phyloP scores from a whole-genome alignment of 192 early-diverging fungal species.

The Obelidium mucronatum region DNA sequence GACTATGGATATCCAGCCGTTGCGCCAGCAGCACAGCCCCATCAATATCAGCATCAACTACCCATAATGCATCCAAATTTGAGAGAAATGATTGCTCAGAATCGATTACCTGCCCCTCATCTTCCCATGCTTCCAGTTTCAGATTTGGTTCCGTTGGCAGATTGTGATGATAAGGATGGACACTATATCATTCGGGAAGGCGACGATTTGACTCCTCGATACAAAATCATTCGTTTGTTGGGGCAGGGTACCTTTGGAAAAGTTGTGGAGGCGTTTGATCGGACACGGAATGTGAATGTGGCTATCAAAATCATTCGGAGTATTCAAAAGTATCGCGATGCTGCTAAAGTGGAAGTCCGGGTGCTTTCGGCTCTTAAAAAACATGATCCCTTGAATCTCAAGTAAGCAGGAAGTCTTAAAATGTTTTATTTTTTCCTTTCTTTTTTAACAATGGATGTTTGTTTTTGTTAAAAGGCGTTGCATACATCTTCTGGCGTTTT shows the following conservation, averaged over 20 bases:
- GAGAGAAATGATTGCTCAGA: neutral
- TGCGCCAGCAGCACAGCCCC: neutral
- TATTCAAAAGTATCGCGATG: slow-evolving; percentile 94
- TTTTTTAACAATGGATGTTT: slow-evolving; percentile 2
- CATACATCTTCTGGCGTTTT: slow-evolving; percentile 83
- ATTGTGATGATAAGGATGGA: slow-evolving; percentile 91
- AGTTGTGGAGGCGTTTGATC: slow-evolving; percentile 89
- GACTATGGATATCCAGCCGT: neutral
- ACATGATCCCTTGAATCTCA: slow-evolving; percentile 79
- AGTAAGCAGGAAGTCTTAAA: slow-evolving; percentile 58
- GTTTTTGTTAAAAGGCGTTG: slow-evolving; percentile 71
- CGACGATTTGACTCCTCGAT: slow-evolving; percentile 79
- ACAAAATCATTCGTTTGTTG: slow-evolving; percentile 82
- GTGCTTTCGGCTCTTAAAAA: slow-evolving; percentile 82
- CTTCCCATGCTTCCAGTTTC: neutral
- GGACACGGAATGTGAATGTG: slow-evolving; percentile 33
- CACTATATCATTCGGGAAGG: slow-evolving; percentile 84
- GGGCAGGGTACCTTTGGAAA: slow-evolving; percentile 99
- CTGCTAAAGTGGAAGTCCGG: slow-evolving; percentile 86
- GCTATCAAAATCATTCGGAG: slow-evolving; percentile 97
- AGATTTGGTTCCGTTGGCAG: neutral
- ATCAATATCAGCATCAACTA: too few relatives aligned
- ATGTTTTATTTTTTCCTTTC: slow-evolving; percentile 6
- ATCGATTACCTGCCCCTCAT: neutral
- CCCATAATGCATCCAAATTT: neutral